Evolutionary conservation across 805 yeast genomes (phyloP), one percentile per base, ranked within the genome.

Genomic region (Lipomyces yamanashiensis): DNA sequence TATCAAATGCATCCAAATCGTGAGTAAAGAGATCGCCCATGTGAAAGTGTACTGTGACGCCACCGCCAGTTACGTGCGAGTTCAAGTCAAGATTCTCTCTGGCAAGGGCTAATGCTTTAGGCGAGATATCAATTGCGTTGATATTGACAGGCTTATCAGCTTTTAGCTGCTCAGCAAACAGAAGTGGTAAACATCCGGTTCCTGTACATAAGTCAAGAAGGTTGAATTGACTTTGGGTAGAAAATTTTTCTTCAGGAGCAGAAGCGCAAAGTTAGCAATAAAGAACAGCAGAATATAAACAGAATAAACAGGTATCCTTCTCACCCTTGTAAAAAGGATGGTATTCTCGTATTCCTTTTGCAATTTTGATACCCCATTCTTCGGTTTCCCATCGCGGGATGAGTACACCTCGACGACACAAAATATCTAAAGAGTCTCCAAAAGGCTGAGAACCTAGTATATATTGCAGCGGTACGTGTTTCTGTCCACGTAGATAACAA

Each of bases 321-420:
- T 50, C 36, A 36, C 50, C 50, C n/a, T 43, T 36, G 36, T 41
- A 63, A 34, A 54, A 63, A 6, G 57, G 54, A 50, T 63, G 63
- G 23, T 39, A 40, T 40, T 43, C 21, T 12, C 41, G 50, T 13
- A 62, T 48, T 3, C 47, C 49, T 4, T 33, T 40, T 4, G 67
- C 59, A 28, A 58, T 13, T 17, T 47, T 41, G 7, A 77, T 41
- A 9, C 83, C 78, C 98, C 98, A 93, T 71, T 91, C 96, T 74
- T 93, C 98, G 0, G 99, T 93, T 73, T 93, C 99, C 88, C 93
- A 87, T 55, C 99, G 77, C 0, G 99, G 98, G 34, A 93, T 92
- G 64, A 93, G 77, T 1, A 91, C 98, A 0, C 85, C 85, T 0
- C 77, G 78, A 36, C 75, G 71, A 71, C 97, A 90, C 33, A 71